These are phyloP conservation scores for Halenospora varia DNA, from an alignment of 495 filamentous ascomycete genomes.

Conservation along the genomic window DNA sequence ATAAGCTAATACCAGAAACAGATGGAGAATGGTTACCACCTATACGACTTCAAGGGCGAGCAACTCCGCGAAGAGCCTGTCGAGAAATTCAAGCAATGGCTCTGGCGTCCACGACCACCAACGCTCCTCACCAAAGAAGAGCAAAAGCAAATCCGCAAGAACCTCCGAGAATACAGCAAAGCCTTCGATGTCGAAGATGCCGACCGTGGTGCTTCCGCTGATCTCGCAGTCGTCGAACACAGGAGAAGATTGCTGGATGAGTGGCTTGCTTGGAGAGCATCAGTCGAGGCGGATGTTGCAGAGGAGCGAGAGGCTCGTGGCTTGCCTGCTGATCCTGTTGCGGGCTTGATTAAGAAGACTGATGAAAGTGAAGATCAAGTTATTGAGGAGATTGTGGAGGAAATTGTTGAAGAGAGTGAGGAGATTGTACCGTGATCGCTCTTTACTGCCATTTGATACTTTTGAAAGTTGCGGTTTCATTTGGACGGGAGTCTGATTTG, in stretches of 20 bases:
- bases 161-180: conserved; percentile 92
- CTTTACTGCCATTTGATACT: neutral
- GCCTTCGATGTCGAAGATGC: conserved; percentile 93
- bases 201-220: conserved; percentile 85
- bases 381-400: conserved; percentile 87
- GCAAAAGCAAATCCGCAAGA: conserved; percentile 97
- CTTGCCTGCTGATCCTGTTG: conserved; percentile 58
- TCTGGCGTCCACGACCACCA: conserved; percentile 87
- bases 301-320: conserved; percentile 68
- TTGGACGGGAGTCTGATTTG: neutral
- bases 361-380: conserved; percentile 63
- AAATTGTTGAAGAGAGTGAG: conserved; percentile 91
- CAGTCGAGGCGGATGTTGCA: conserved; percentile 65
- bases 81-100: conserved; percentile 95
- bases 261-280: conserved; percentile 82
- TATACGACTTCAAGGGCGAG: conserved; percentile 93
- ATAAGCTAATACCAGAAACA: conserved; percentile 30
- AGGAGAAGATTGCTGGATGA: conserved; percentile 80
- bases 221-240: conserved; percentile 86
- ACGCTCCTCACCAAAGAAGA: conserved; percentile 89
- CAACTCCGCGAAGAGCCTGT: conserved; percentile 87
- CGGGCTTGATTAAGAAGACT: conserved; percentile 47
- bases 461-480: neutral
- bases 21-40: conserved; percentile 99
- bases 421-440: conserved; percentile 55